Conservation (phyloP, 495 filamentous ascomycete species). For the Hypomontagnella submonticulosa region DNA sequence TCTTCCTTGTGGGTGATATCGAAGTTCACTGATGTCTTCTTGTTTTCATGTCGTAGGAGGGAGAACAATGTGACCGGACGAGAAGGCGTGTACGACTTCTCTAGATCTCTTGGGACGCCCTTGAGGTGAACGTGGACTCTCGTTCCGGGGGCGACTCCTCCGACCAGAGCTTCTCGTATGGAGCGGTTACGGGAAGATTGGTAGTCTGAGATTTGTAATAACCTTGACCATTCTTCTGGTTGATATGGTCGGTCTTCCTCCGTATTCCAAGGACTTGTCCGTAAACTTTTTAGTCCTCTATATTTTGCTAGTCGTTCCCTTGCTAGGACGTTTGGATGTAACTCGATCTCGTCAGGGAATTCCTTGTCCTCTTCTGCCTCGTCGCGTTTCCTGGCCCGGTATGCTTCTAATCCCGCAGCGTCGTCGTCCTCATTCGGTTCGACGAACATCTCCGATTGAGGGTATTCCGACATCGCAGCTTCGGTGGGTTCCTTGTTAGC, state of each 20-base stretch:
- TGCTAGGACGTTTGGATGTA: conserved; percentile 87
- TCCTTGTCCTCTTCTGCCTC: conserved; percentile 90
- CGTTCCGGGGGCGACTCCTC: conserved; percentile 84
- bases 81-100: conserved; percentile 62
- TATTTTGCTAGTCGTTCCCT: conserved; percentile 86
- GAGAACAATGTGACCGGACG: conserved; percentile 79
- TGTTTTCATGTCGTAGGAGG: conserved; percentile 92
- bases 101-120: conserved; percentile 71
- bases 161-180: conserved; percentile 81
- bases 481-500: conserved; percentile 78
- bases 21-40: conserved; percentile 86
- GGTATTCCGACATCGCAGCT: conserved; percentile 81
- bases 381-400: conserved; percentile 75
- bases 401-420: conserved; percentile 78
- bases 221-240: conserved; percentile 87
- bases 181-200: conserved; percentile 78
- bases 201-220: conserved; percentile 87
- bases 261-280: conserved; percentile 86
- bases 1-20: conserved; percentile 83
- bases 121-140: conserved; percentile 83
- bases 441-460: conserved; percentile 89
- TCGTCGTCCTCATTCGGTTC: conserved; percentile 91
- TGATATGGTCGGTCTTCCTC: conserved; percentile 85
- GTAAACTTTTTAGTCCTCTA: conserved; percentile 88
- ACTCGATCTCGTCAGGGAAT: conserved; percentile 97